A percentile compares a stretch with the other conserved stretches of the same genome.
These are phyloP conservation scores for Cinchona pubescens DNA, from an alignment of 257 asterid species.

Conservation along the genomic window DNA sequence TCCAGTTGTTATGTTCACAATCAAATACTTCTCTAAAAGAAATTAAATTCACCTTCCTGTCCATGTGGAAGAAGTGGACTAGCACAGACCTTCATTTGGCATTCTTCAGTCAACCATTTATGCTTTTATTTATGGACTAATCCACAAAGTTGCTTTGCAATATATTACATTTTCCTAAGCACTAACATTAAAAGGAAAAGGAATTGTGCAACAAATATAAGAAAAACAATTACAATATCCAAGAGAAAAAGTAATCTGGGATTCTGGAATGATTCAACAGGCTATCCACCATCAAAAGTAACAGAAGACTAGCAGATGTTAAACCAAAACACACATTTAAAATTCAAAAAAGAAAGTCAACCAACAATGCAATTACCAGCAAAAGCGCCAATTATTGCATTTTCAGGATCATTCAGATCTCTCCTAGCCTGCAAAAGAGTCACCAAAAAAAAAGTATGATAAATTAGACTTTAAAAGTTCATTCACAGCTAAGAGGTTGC, in stretches of 20 bases:
- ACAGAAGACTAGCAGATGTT: not conserved
- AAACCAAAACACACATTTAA: not conserved
- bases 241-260: no score
- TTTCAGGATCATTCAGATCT: constrained; percentile 60
- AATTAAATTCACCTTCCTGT: not conserved
- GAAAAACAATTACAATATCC: not conserved
- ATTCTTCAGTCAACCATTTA: not conserved
- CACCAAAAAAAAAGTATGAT: not conserved
- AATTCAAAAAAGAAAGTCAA: not conserved
- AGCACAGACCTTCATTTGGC: not conserved
- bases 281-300: not conserved
- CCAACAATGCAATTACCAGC: constrained; percentile 41
- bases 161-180: not conserved
- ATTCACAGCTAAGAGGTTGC: not conserved
- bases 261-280: no score
- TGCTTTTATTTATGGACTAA: not conserved
- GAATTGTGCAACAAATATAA: not conserved
- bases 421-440: constrained; percentile 50
- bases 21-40: no score
- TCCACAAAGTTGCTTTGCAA: not conserved
- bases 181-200: not conserved
- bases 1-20: not conserved
- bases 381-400: constrained; percentile 69
- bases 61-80: not conserved
- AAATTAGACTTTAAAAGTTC: not conserved